These are phyloP conservation scores for Thozetella sp. DNA, from an alignment of 495 filamentous ascomycete genomes.

Conservation along the genomic window DNA sequence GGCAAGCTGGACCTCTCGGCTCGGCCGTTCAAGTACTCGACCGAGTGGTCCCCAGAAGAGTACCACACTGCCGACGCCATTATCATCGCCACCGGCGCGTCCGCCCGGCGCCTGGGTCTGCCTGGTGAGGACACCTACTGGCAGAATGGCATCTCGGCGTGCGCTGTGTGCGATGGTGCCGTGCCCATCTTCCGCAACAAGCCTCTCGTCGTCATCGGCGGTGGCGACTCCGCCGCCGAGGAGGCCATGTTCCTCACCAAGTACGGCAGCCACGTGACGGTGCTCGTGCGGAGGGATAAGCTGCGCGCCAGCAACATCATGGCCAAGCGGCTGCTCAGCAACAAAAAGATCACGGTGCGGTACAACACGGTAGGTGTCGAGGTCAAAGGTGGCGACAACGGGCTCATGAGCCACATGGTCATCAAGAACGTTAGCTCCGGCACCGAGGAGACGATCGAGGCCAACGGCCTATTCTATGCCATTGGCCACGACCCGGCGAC, in stretches of 20 bases:
- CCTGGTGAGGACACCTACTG: constrained; percentile 93
- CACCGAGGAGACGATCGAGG: constrained; percentile 77
- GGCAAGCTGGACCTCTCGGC: constrained; percentile 81
- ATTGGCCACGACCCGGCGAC: constrained; percentile 97
- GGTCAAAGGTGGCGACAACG: constrained; percentile 81
- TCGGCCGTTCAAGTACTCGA: constrained; percentile 90
- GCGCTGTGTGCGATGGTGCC: constrained; percentile 96
- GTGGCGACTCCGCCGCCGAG: constrained; percentile 95
- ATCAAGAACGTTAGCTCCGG: constrained; percentile 80
- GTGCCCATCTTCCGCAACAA: constrained; percentile 97
- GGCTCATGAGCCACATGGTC: constrained; percentile 81
- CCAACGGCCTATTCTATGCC: constrained; percentile 96
- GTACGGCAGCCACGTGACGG: constrained; percentile 92
- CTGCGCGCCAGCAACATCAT: constrained; percentile 89
- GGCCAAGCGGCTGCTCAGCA: constrained; percentile 76
- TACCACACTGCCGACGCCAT: constrained; percentile 84
- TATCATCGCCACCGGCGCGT: constrained; percentile 95
- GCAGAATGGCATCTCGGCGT: constrained; percentile 95
- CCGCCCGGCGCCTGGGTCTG: constrained; percentile 78
- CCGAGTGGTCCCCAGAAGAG: constrained; percentile 76
- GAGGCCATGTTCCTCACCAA: constrained; percentile 98
- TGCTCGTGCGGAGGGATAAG: constrained; percentile 84
- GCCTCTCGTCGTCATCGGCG: constrained; percentile 93
- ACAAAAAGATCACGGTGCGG: constrained; percentile 87
- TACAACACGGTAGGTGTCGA: constrained; percentile 82